Evolutionary conservation across 116 monocot species (phyloP).

Genomic region (Dioscorea cayenensis): DNA sequence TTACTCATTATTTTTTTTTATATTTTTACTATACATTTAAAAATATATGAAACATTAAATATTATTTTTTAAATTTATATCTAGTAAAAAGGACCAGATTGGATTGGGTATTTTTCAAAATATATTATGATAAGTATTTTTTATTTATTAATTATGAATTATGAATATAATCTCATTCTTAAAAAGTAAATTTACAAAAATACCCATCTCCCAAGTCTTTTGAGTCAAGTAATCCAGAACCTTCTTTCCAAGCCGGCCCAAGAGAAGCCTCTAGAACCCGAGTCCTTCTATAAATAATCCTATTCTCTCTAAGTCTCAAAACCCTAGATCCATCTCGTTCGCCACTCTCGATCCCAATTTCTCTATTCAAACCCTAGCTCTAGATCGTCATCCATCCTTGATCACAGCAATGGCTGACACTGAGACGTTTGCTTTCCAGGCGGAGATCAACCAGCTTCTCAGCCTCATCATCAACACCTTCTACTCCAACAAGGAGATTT

Average conservation of each 20-base stretch:
- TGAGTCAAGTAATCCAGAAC: background rate
- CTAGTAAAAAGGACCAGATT: no score
- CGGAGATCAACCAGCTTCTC: constrained; percentile 45
- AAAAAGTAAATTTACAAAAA: no score
- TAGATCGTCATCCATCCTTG: background rate
- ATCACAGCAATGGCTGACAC: constrained; percentile 15
- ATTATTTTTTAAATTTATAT: no score
- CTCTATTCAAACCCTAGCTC: background rate
- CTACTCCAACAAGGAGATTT: constrained; percentile 54
- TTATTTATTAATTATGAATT: no score
- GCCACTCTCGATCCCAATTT: background rate
- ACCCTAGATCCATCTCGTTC: constrained; percentile 9
- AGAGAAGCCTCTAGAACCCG: background rate
- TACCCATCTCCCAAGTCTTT: no score
- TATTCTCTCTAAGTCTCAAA: background rate
- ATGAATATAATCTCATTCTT: no score
- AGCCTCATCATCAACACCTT: constrained; percentile 43
- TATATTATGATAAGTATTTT: no score
- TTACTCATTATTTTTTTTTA: no score
- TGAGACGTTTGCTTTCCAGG: constrained; percentile 50
- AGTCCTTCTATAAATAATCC: background rate
- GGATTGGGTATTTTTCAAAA: no score
- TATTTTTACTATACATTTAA: no score
- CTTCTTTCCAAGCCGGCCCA: background rate
- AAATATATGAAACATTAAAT: no score